Conservation (phyloP, 371 early-diverging fungal genomes). For the Mortierella sp. region DNA sequence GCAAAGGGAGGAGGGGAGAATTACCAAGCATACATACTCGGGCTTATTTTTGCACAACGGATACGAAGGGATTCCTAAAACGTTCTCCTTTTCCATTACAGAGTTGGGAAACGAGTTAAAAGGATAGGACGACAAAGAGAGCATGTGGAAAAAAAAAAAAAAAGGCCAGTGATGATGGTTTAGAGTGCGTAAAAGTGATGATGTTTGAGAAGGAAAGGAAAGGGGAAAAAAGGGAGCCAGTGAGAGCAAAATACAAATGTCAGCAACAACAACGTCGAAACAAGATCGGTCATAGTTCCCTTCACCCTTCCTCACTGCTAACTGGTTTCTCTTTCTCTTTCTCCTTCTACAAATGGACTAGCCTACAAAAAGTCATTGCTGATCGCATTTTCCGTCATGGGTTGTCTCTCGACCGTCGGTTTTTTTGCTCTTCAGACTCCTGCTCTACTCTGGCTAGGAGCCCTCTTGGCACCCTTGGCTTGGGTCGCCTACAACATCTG, state of each 20-base stretch:
- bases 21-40: too few relatives aligned
- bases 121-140: too few relatives aligned
- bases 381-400: conserved; percentile 32
- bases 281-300: not conserved
- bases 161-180: too few relatives aligned
- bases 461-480: conserved; percentile 30
- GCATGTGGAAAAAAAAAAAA: too few relatives aligned
- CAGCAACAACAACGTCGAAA: too few relatives aligned
- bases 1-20: too few relatives aligned
- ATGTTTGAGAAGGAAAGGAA: not conserved
- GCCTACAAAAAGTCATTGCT: conserved; percentile 40
- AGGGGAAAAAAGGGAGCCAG: not conserved
- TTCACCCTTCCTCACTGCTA: not conserved
- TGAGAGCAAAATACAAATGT: too few relatives aligned
- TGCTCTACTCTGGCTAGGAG: conserved; percentile 31
- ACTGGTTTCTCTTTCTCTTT: not conserved
- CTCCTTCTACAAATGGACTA: not conserved
- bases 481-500: conserved; percentile 39
- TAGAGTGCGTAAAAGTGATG: too few relatives aligned
- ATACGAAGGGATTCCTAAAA: too few relatives aligned
- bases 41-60: too few relatives aligned
- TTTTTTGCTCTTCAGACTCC: conserved; percentile 29
- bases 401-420: conserved; percentile 22
- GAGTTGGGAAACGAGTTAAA: too few relatives aligned
- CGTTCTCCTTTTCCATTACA: too few relatives aligned